Evolutionary conservation across 495 filamentous ascomycete genomes (phyloP).

Genomic region (Neurospora africana): DNA sequence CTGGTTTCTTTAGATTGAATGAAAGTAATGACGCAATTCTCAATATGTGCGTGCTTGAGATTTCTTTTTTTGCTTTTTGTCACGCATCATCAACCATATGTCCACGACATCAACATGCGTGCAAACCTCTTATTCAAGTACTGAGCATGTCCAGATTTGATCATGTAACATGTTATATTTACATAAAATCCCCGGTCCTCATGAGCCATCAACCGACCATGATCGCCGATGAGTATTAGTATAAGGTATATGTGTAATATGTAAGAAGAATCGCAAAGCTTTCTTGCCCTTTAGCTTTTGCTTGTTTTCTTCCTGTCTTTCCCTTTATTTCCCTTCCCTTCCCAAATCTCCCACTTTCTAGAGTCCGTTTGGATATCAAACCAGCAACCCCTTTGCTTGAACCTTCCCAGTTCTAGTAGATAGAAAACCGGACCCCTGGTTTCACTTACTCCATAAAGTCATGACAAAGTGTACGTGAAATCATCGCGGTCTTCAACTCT

Average conservation of each 20-base stretch:
- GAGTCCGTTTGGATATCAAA: background rate
- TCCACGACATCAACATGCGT: background rate
- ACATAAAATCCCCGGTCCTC: background rate
- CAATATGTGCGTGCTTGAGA: no score
- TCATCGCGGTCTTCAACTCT: background rate
- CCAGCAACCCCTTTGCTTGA: background rate
- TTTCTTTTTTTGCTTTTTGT: background rate
- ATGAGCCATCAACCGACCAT: background rate
- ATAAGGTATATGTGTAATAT: background rate
- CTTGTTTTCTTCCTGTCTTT: background rate
- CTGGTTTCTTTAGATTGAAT: background rate
- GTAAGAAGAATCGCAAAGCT: background rate
- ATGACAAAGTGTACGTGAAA: background rate
- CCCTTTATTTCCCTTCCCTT: background rate
- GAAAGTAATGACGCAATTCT: background rate
- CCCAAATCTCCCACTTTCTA: background rate
- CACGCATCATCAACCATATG: background rate
- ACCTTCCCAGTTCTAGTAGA: background rate
- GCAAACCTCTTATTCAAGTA: background rate
- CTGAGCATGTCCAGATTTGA: background rate
- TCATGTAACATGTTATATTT: background rate
- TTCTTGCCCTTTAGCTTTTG: background rate
- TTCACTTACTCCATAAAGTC: background rate
- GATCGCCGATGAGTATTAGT: background rate
- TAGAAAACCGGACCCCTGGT: background rate